Conservation (phyloP, 139 green algal genomes). For the Coelastrella sp. region DNA sequence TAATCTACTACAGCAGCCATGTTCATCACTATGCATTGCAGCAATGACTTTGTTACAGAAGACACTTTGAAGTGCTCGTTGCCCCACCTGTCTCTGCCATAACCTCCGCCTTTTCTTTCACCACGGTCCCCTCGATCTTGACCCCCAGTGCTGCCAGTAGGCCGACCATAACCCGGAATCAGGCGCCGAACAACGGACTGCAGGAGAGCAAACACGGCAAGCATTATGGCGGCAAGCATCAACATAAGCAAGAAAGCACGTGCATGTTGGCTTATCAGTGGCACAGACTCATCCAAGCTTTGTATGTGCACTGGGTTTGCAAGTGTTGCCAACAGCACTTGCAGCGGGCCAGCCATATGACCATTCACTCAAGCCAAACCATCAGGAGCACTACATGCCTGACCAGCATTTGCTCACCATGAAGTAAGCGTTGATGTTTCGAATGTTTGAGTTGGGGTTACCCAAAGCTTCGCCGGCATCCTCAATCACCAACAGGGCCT, state of each 20-base stretch:
- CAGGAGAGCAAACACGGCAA: neutral
- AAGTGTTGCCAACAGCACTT: neutral
- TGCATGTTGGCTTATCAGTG: neutral
- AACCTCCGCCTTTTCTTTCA: neutral
- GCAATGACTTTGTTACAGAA: no score
- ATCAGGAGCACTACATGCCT: neutral
- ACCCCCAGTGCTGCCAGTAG: neutral
- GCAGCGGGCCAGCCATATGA: neutral
- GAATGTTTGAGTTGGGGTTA: constrained; percentile 25
- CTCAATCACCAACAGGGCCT: constrained; percentile 53
- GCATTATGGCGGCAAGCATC: neutral
- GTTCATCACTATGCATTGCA: no score
- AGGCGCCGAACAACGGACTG: constrained; percentile 27
- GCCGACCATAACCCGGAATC: neutral
- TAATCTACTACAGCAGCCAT: no score
- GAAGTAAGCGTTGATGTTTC: constrained; percentile 64
- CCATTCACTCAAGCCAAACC: neutral
- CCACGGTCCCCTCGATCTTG: neutral
- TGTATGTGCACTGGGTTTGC: neutral
- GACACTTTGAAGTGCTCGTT: neutral
- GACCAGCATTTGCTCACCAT: constrained; percentile 35
- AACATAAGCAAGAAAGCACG: neutral
- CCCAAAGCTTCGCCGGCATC: constrained; percentile 43
- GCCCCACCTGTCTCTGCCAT: neutral
- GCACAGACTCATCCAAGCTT: neutral